Base-by-base conservation (phyloP, 352 stramenopile species). In the Phytophthora tubulina region DNA sequence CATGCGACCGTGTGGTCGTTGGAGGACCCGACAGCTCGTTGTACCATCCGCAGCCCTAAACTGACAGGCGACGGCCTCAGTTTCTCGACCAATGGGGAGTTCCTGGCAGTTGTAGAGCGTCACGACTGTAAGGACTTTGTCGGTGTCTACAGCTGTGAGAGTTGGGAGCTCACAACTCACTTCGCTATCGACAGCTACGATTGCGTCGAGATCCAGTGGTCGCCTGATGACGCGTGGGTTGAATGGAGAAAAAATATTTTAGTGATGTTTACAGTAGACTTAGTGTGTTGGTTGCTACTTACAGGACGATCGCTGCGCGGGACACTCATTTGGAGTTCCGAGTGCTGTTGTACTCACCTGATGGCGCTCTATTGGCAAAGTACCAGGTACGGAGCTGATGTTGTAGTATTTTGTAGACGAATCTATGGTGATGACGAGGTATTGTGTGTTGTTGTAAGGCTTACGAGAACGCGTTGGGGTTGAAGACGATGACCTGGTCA, bases 51-150 rank as follows among this genome's bases (percentile, higher is more conserved):
- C 5, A 80, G 77, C 50, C 89, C 89, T 8, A 96, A 96, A 58
- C 77, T 96, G 44, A 74, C 75, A 8, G 81, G 63, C 3, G 85
- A 94, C 3, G 89, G 87, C 0, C 79, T 96, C 41, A 70, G 78
- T 13, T 96, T 94, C 60, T 92, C 84, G 35, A 42, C 70, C 8
- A 85, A 90, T 64, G 81, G 78, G 3, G 63, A 73, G 15, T 85
- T 90, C 9, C 62, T 96, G 14, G 87, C 86, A 4, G 84, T 96
- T 6, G 81, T 72, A 4, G 89, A 96, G 63, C 82, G 89, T 11
- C 79, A 89, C 8, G 87, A 94, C 35, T 93, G 89, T 79, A 96
- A 94, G 81, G 89, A 96, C 42, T 92, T 88, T 17, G 66, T 96
- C 31, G 87, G 86, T 4, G 76, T 96, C 52, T 96, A 96, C 74